These are phyloP conservation scores for Peniophora sp. DNA, from an alignment of 1,284 basidiomycete species.

Conservation along the genomic window DNA sequence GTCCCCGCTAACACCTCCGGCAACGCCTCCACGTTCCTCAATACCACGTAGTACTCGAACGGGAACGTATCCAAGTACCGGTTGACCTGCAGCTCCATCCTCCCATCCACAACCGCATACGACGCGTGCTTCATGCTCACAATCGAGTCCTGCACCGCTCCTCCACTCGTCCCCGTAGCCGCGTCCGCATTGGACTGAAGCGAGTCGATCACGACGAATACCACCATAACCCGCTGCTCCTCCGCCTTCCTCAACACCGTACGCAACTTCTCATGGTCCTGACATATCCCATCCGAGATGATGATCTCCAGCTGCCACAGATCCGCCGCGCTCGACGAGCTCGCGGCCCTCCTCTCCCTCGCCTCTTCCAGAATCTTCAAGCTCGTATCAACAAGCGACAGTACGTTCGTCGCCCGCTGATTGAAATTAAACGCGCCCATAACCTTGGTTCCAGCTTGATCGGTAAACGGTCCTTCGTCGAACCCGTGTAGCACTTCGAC, in stretches of 20 bases:
- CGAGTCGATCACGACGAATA: constrained; percentile 95
- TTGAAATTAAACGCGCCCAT: constrained; percentile 86
- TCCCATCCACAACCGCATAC: constrained; percentile 81
- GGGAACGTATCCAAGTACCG: constrained; percentile 96
- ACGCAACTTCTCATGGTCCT: constrained; percentile 85
- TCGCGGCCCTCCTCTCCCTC: constrained; percentile 54
- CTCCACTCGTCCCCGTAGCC: background rate
- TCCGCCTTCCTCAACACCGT: constrained; percentile 80
- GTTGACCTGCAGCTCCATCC: constrained; percentile 83
- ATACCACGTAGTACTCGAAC: constrained; percentile 95
- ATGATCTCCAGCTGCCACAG: constrained; percentile 99
- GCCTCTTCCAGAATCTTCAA: constrained; percentile 73
- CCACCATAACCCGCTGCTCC: constrained; percentile 91
- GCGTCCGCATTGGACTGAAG: constrained; percentile 40
- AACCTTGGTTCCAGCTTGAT: constrained; percentile 72
- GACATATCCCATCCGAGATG: constrained; percentile 97
- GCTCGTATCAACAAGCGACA: constrained; percentile 79
- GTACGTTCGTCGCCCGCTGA: constrained; percentile 88
- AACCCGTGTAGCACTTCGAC: constrained; percentile 90
- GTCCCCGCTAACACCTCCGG: constrained; percentile 91
- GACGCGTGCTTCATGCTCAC: constrained; percentile 90
- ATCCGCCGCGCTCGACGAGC: constrained; percentile 65
- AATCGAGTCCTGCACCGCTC: constrained; percentile 63
- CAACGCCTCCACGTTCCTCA: constrained; percentile 86
- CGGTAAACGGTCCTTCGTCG: constrained; percentile 70